Evolutionary conservation across 768 basidiomycete species (phyloP).

Genomic region (Boletus rubescentipes): DNA sequence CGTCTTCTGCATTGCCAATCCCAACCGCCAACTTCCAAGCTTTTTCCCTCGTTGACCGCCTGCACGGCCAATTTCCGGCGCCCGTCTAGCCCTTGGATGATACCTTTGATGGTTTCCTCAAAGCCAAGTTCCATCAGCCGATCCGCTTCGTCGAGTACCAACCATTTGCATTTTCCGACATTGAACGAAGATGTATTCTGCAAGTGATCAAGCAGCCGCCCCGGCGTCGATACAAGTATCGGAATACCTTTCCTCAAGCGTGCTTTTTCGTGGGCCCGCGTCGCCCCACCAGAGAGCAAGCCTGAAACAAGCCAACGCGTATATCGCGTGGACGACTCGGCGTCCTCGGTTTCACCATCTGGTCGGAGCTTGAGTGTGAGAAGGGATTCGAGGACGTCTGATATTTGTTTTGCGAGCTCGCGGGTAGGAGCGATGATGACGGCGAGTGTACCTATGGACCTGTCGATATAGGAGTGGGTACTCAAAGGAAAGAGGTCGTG

Average conservation of each 20-base stretch:
- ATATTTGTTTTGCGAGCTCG: conserved; percentile 95
- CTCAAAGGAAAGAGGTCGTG: conserved; percentile 92
- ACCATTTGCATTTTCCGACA: conserved; percentile 91
- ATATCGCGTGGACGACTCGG: conserved; percentile 44
- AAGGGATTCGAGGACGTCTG: conserved; percentile 85
- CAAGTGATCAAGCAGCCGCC: conserved; percentile 91
- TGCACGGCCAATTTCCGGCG: conserved; percentile 68
- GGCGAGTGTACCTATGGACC: conserved; percentile 92
- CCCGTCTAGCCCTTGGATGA: conserved; percentile 84
- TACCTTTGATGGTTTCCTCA: conserved; percentile 91
- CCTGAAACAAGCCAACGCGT: conserved; percentile 96
- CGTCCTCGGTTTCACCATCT: conserved; percentile 51
- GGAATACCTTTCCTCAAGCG: conserved; percentile 92
- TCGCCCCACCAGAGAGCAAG: conserved; percentile 90
- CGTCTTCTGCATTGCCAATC: conserved; percentile 76
- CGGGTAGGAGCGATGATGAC: conserved; percentile 94
- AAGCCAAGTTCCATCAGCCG: conserved; percentile 98
- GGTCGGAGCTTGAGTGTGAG: conserved; percentile 72
- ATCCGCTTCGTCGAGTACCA: conserved; percentile 97
- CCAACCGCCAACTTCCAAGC: conserved; percentile 79
- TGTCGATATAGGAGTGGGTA: conserved; percentile 88
- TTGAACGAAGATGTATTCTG: conserved; percentile 94
- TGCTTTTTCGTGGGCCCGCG: conserved; percentile 93
- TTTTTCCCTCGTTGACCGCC: conserved; percentile 65
- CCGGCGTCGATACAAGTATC: conserved; percentile 94